These are phyloP conservation scores for Trypanosoma brucei DNA, from an alignment of 208 protist species.

Conservation along the genomic window DNA sequence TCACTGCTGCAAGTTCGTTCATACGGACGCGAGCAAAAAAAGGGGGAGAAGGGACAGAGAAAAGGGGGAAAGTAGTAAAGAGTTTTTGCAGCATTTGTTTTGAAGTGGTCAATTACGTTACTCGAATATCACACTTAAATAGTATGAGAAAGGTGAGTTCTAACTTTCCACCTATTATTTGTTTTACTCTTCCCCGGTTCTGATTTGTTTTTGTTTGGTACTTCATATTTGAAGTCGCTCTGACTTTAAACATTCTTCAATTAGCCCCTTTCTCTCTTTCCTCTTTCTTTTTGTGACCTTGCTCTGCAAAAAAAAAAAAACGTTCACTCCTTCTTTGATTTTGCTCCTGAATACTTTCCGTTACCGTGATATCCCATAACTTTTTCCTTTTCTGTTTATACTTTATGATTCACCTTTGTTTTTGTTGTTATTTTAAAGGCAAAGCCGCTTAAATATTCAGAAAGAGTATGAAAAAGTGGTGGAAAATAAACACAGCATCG, in stretches of 20 bases:
- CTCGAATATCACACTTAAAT: too few relatives aligned
- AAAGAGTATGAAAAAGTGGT: too few relatives aligned
- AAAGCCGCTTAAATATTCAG: not conserved
- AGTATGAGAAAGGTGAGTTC: too few relatives aligned
- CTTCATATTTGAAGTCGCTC: not conserved
- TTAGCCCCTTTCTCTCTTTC: not conserved
- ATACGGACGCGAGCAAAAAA: too few relatives aligned
- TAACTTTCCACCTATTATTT: too few relatives aligned
- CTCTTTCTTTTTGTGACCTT: not conserved
- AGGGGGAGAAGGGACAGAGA: too few relatives aligned
- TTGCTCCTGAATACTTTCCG: not conserved
- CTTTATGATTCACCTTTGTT: not conserved
- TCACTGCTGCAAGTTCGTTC: too few relatives aligned
- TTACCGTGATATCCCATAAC: not conserved
- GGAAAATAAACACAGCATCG: too few relatives aligned
- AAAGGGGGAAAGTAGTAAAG: too few relatives aligned
- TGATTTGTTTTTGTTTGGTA: not conserved
- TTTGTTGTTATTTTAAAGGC: not conserved
- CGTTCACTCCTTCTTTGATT: constrained; percentile 6
- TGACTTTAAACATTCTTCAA: not conserved
- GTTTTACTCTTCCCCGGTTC: too few relatives aligned
- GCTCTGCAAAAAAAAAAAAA: not conserved
- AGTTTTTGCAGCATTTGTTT: too few relatives aligned
- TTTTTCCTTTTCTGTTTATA: not conserved
- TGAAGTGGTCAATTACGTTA: too few relatives aligned